Evolutionary conservation across 352 stramenopile species (phyloP).

Genomic region (Lagenidium giganteum): DNA sequence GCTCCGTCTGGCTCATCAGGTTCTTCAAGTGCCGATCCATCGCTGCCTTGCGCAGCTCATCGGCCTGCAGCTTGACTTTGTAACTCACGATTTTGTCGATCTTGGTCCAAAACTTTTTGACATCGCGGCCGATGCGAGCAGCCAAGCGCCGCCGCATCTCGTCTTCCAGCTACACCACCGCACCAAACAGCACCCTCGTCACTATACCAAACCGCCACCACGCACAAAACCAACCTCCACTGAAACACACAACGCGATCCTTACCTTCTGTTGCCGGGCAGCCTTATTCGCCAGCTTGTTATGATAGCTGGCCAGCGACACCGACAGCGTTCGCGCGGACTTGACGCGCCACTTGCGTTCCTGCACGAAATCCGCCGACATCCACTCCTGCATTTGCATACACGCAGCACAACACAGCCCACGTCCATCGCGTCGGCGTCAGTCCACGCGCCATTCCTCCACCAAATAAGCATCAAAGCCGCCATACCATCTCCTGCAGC

Average conservation of each 20-base stretch:
- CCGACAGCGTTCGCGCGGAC: slow-evolving; percentile 64
- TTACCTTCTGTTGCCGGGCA: slow-evolving; percentile 32
- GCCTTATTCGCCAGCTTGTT: slow-evolving; percentile 32
- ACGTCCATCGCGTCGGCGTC: neutral
- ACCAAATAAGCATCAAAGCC: neutral
- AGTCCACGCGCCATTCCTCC: slow-evolving; percentile 2
- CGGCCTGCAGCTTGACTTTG: slow-evolving; percentile 93
- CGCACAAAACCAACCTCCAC: neutral
- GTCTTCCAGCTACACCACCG: slow-evolving; percentile 36
- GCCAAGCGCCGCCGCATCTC: slow-evolving; percentile 44
- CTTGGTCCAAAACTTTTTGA: slow-evolving; percentile 96
- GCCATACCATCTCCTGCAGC: slow-evolving; percentile 69
- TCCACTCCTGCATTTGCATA: slow-evolving; percentile 70
- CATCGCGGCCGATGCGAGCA: slow-evolving; percentile 77
- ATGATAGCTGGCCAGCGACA: slow-evolving; percentile 53
- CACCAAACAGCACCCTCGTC: neutral
- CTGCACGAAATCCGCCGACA: slow-evolving; percentile 90
- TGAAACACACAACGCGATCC: neutral
- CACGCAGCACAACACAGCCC: neutral
- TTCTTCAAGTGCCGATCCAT: slow-evolving; percentile 97
- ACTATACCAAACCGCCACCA: neutral
- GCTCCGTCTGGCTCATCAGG: slow-evolving; percentile 95
- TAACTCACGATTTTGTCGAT: slow-evolving; percentile 98
- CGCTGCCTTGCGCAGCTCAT: slow-evolving; percentile 77
- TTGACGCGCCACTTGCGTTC: slow-evolving; percentile 86